Conservation (phyloP, 75 land plant genomes). For the Cunninghamia lanceolata region DNA sequence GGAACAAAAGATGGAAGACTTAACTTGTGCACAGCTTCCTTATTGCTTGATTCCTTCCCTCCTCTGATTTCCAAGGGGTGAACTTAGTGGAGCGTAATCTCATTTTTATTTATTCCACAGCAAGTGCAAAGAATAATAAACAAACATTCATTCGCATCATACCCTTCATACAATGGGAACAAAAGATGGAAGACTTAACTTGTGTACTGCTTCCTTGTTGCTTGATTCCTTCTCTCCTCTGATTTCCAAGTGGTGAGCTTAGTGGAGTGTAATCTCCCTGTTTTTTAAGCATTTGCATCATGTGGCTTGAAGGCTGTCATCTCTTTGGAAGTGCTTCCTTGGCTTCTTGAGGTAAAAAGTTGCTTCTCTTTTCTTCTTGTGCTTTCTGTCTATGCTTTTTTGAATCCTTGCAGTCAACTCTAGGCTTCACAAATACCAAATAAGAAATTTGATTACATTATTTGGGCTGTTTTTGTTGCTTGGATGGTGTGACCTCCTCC, state of each 20-base stretch:
- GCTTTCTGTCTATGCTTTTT: not conserved
- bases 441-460: not conserved
- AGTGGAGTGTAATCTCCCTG: not conserved
- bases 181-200: not conserved
- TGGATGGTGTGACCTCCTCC: not conserved
- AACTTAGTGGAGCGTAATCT: too few species aligned
- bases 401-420: not conserved
- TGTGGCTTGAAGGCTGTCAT: not conserved
- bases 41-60: not conserved
- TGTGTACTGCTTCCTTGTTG: not conserved
- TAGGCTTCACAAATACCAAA: not conserved
- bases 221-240: not conserved
- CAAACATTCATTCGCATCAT: not conserved
- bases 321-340: not conserved
- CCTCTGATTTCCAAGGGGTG: not conserved
- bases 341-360: not conserved
- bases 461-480: not conserved
- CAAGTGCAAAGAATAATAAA: not conserved
- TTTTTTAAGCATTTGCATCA: not conserved
- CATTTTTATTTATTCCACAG: not conserved
- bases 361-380: not conserved
- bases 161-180: not conserved
- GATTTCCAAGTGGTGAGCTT: not conserved
- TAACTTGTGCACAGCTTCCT: not conserved
- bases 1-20: not conserved